These are phyloP conservation scores for Blastobotrys indianensis DNA, from an alignment of 1,139 yeast species.

Conservation along the genomic window DNA sequence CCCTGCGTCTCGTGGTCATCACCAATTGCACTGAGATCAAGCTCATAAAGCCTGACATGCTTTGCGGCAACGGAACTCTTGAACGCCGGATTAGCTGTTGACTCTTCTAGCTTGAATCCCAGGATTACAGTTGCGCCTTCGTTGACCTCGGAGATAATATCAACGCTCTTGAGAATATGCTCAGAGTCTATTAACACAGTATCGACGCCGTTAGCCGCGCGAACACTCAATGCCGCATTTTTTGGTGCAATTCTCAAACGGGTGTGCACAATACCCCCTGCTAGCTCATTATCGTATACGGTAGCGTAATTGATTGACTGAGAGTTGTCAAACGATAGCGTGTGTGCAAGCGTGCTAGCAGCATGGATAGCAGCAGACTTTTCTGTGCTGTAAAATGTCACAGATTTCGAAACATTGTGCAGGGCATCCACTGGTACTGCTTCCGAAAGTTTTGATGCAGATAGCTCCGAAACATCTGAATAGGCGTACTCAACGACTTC, in stretches of 20 bases:
- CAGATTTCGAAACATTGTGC: too few relatives aligned
- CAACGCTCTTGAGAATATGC: constrained; percentile 48
- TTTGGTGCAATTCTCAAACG: constrained; percentile 47
- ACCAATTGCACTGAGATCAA: constrained; percentile 27
- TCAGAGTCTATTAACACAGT: constrained; percentile 53
- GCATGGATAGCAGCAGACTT: constrained; percentile 37
- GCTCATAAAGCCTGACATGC: constrained; percentile 43
- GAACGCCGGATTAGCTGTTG: constrained; percentile 45
- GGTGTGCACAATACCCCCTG: constrained; percentile 78
- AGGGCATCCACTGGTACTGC: too few relatives aligned
- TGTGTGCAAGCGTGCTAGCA: constrained; percentile 62
- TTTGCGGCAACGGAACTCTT: constrained; percentile 52
- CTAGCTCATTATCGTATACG: constrained; percentile 61
- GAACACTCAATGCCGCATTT: constrained; percentile 16
- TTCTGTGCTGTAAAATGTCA: too few relatives aligned
- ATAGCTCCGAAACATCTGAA: constrained; percentile 14
- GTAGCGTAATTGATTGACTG: constrained; percentile 53
- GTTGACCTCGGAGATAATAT: constrained; percentile 56
- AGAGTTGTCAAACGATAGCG: constrained; percentile 61
- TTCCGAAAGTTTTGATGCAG: too few relatives aligned
- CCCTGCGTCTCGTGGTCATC: constrained; percentile 60
- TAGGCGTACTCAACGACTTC: constrained; percentile 30
- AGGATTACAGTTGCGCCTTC: constrained; percentile 54
- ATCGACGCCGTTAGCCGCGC: constrained; percentile 36
- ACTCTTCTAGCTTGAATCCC: constrained; percentile 39